phyloP scores from a whole-genome alignment of 2,329 filamentous ascomycete species.

The Aspergillus luchuensis region DNA sequence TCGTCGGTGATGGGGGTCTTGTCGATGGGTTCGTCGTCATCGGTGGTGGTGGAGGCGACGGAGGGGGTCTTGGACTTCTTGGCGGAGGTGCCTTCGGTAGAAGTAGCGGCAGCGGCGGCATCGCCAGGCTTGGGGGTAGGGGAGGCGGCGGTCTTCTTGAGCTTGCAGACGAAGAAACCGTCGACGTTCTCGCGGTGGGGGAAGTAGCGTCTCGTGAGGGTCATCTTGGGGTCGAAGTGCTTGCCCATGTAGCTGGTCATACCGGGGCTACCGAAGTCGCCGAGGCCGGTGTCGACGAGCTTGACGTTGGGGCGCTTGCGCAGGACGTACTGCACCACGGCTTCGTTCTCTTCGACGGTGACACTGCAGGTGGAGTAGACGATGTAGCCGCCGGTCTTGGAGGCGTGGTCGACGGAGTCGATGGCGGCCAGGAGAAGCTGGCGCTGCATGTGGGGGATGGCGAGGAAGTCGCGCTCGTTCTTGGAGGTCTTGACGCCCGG shows the following conservation, averaged over 20 bases:
- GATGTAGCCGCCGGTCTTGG: slow-evolving; percentile 90
- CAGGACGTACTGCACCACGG: slow-evolving; percentile 90
- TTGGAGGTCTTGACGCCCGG: slow-evolving; percentile 98
- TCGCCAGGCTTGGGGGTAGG: slow-evolving; percentile 44
- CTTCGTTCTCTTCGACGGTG: slow-evolving; percentile 90
- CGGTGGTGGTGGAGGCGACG: slow-evolving; percentile 26
- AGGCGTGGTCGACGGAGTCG: slow-evolving; percentile 87
- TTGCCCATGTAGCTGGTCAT: slow-evolving; percentile 92
- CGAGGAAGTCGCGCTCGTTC: slow-evolving; percentile 90
- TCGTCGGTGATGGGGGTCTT: slow-evolving; percentile 65
- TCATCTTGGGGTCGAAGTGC: slow-evolving; percentile 82
- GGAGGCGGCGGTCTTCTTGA: slow-evolving; percentile 86
- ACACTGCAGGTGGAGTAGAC: slow-evolving; percentile 97
- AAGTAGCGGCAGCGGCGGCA: slow-evolving; percentile 29
- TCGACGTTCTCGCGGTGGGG: slow-evolving; percentile 93
- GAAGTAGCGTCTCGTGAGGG: slow-evolving; percentile 81
- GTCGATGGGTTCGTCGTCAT: slow-evolving; percentile 59
- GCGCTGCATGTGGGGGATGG: slow-evolving; percentile 91
- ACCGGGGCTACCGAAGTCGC: slow-evolving; percentile 83
- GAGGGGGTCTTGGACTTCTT: slow-evolving; percentile 26
- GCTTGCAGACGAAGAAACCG: slow-evolving; percentile 97
- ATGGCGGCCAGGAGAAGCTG: slow-evolving; percentile 91
- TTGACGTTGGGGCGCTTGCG: slow-evolving; percentile 89
- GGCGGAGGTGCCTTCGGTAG: slow-evolving; percentile 18
- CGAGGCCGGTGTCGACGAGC: slow-evolving; percentile 85